These are phyloP conservation scores for Teunomyces pallodes DNA, from an alignment of 805 yeast species.

Conservation along the genomic window DNA sequence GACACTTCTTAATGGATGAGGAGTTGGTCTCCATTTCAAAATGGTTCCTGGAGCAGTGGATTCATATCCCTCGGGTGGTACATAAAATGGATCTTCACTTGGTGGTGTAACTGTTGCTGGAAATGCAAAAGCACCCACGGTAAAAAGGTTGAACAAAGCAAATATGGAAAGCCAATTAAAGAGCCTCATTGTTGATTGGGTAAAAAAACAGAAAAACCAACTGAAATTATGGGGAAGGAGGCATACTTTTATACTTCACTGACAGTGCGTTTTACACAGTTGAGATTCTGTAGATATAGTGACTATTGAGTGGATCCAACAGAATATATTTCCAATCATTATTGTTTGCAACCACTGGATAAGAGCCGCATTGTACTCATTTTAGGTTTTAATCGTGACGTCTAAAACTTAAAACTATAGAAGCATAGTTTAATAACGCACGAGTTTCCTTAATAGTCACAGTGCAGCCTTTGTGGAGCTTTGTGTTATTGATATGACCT, in stretches of 20 bases:
- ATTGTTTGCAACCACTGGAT: too few species aligned
- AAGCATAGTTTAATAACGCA: too few species aligned
- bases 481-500: too few species aligned
- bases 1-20: conserved; percentile 17
- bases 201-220: not conserved
- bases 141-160: not conserved
- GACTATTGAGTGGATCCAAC: too few species aligned
- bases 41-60: conserved; percentile 19
- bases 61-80: conserved; percentile 21
- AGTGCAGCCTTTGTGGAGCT: too few species aligned
- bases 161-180: not conserved
- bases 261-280: too few species aligned
- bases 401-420: too few species aligned
- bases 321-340: too few species aligned
- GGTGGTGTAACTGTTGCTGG: not conserved
- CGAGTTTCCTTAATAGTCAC: too few species aligned
- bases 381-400: too few species aligned
- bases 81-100: conserved; percentile 22
- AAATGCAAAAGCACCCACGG: not conserved
- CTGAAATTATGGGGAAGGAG: not conserved
- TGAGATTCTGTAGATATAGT: too few species aligned
- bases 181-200: not conserved
- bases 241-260: not conserved
- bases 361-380: too few species aligned
- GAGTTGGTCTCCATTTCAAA: conserved; percentile 19